These are phyloP conservation scores for Nicotiana undulata DNA, from an alignment of 257 asterid genomes.

Conservation along the genomic window DNA sequence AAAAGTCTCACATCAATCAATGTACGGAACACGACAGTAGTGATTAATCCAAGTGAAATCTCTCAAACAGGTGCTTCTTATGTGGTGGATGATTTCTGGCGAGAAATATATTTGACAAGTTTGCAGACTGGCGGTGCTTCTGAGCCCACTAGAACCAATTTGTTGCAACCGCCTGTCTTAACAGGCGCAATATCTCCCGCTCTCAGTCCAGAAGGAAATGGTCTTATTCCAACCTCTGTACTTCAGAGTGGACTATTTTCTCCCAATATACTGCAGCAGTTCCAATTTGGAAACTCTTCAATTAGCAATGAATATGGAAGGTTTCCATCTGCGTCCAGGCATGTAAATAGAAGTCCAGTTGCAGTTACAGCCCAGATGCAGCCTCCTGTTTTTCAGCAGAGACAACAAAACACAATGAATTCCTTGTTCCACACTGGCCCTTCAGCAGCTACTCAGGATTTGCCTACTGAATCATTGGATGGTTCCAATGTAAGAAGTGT, in stretches of 20 bases:
- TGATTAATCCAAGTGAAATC: conserved; percentile 13
- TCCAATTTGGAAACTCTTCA: conserved; percentile 31
- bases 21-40: conserved; percentile 8
- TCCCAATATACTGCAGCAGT: conserved; percentile 29
- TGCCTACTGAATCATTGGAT: conserved; percentile 22
- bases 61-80: conserved; percentile 21
- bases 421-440: conserved; percentile 14
- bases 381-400: conserved; percentile 26
- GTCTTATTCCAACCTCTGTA: conserved; percentile 23
- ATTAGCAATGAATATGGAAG: conserved; percentile 40
- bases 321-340: conserved; percentile 24
- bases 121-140: conserved; percentile 21
- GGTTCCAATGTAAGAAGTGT: conserved; percentile 7
- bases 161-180: conserved; percentile 15
- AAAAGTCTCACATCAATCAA: conserved; percentile 19
- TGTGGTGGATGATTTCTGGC: conserved; percentile 39
- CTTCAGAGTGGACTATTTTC: conserved; percentile 23
- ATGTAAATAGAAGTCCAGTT: conserved; percentile 39
- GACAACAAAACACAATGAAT: conserved; percentile 17
- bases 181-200: conserved; percentile 18
- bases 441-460: conserved; percentile 31
- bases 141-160: conserved; percentile 13
- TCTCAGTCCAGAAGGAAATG: conserved; percentile 22
- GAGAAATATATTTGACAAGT: conserved; percentile 28
- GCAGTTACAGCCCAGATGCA: conserved; percentile 52